phyloP scores from a whole-genome alignment of 148 eudicot genomes.

The Selenicereus undatus region DNA sequence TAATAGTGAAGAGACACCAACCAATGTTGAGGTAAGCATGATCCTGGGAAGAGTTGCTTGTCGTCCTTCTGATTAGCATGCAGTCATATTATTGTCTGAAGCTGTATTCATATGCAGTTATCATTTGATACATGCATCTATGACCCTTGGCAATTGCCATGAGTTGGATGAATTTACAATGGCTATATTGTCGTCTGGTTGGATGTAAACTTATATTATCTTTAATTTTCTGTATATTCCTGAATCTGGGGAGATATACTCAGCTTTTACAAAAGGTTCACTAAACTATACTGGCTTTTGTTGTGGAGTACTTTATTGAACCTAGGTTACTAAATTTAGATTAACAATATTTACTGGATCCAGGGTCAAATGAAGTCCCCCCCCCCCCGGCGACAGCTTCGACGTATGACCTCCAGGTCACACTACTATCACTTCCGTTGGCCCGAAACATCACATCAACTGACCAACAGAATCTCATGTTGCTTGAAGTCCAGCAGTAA shows the following conservation, averaged over 20 bases:
- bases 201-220: not conserved
- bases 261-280: too few species aligned
- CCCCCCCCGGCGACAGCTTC: not conserved
- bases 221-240: too few species aligned
- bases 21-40: conserved; percentile 42
- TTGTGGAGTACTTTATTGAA: not conserved
- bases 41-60: too few species aligned
- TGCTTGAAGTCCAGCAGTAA: not conserved
- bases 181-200: not conserved
- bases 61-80: too few species aligned
- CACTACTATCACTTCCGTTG: not conserved
- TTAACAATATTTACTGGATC: too few species aligned
- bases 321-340: not conserved
- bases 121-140: not conserved
- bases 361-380: not conserved
- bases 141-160: not conserved
- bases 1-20: conserved; percentile 36
- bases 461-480: not conserved
- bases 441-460: not conserved
- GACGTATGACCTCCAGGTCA: not conserved
- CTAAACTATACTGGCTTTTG: not conserved
- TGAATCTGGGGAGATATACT: too few species aligned
- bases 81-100: too few species aligned
- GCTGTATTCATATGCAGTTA: too few species aligned
- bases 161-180: not conserved